Evolutionary conservation across 1,284 basidiomycete species (phyloP).

Genomic region (Irpex sp.): DNA sequence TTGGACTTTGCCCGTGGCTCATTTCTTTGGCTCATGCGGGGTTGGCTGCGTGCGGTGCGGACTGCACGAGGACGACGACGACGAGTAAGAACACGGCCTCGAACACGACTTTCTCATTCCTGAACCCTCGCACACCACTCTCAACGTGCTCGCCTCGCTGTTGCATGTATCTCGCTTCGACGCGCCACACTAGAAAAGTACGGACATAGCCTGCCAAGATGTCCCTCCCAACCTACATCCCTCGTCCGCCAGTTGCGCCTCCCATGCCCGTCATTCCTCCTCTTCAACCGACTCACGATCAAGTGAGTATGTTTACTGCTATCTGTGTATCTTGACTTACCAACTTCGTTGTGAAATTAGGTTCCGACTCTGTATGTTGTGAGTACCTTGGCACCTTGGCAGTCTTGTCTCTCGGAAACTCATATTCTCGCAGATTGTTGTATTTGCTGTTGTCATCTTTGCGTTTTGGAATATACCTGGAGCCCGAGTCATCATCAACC

Average conservation of each 20-base stretch:
- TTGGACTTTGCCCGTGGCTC: slow-evolving; percentile 7
- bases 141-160: slow-evolving; percentile 6
- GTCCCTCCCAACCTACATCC: slow-evolving; percentile 21
- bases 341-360: slow-evolving; percentile 18
- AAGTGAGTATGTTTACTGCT: slow-evolving; percentile 17
- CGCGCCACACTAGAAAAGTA: slow-evolving; percentile 10
- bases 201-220: slow-evolving; percentile 13
- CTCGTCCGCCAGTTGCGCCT: slow-evolving; percentile 26
- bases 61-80: slow-evolving; percentile 5
- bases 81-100: background rate
- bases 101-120: background rate
- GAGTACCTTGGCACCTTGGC: slow-evolving; percentile 28
- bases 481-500: slow-evolving; percentile 70
- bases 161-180: slow-evolving; percentile 1
- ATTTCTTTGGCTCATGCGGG: slow-evolving; percentile 2
- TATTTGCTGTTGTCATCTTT: slow-evolving; percentile 77
- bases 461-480: slow-evolving; percentile 80
- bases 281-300: slow-evolving; percentile 28
- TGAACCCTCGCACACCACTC: slow-evolving; percentile 1
- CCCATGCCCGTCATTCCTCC: slow-evolving; percentile 20
- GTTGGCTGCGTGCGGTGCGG: slow-evolving; percentile 5
- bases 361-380: slow-evolving; percentile 63
- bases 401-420: slow-evolving; percentile 1
- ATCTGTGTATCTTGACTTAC: slow-evolving; percentile 6
- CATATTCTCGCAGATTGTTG: slow-evolving; percentile 52